phyloP scores from a whole-genome alignment of 2,329 filamentous ascomycete species.

The Ophiostoma sp. region DNA sequence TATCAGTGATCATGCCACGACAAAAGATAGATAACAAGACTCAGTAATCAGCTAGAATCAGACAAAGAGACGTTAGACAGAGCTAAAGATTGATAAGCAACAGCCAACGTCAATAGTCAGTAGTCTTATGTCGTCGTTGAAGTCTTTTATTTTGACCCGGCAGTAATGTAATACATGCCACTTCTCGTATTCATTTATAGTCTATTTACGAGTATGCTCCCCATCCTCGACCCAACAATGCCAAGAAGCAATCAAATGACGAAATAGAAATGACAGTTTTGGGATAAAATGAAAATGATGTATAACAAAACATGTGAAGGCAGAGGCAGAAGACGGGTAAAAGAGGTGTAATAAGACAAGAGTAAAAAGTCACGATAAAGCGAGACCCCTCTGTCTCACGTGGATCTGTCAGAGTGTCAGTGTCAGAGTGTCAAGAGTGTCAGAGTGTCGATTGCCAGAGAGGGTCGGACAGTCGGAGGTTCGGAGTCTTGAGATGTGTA shows the following conservation, averaged over 20 bases:
- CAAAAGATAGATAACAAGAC: too few species aligned
- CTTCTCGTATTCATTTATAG: not conserved
- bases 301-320: not conserved
- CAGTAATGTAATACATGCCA: not conserved
- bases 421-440: too few species aligned
- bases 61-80: too few species aligned
- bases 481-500: not conserved
- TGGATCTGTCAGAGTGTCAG: not conserved
- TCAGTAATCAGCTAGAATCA: too few species aligned
- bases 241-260: not conserved
- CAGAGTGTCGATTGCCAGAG: not conserved
- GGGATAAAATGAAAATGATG: not conserved
- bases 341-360: not conserved
- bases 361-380: not conserved
- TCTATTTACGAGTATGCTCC: not conserved
- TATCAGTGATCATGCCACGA: too few species aligned
- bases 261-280: not conserved
- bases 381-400: constrained; percentile 10
- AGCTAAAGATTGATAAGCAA: too few species aligned
- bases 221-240: not conserved
- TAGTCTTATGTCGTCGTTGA: too few species aligned
- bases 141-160: too few species aligned
- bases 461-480: not conserved
- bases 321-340: not conserved
- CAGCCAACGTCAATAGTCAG: too few species aligned